These are phyloP conservation scores for Cordyceps pruinosa DNA, from an alignment of 2,329 filamentous ascomycete species.

Conservation along the genomic window DNA sequence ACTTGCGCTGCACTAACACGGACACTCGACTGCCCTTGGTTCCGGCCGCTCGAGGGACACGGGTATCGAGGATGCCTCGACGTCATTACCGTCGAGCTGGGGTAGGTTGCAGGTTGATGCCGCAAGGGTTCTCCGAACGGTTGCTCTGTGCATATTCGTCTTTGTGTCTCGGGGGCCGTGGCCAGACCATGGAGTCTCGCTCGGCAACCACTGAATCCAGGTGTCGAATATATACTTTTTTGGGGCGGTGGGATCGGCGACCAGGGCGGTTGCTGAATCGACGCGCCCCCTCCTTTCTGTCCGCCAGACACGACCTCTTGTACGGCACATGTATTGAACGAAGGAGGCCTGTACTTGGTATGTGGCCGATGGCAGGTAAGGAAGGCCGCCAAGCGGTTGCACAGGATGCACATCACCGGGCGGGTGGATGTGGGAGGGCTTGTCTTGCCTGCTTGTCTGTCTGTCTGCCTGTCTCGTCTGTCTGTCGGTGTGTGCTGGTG, in stretches of 20 bases:
- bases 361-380: background rate
- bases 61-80: background rate
- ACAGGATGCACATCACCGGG: background rate
- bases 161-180: background rate
- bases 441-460: background rate
- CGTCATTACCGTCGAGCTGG: background rate
- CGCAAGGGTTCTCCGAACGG: too few species aligned
- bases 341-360: background rate
- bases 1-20: too few species aligned
- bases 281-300: background rate
- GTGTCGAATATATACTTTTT: background rate
- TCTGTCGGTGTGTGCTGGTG: background rate
- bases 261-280: background rate
- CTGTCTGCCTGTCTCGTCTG: background rate
- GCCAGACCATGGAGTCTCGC: background rate
- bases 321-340: background rate
- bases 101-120: too few species aligned
- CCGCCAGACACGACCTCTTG: background rate
- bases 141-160: background rate
- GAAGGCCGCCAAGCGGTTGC: background rate
- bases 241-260: background rate
- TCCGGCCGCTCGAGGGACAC: too few species aligned
- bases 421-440: background rate
- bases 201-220: background rate
- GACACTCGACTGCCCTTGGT: too few species aligned